Percentiles rank a stretch among this genome's conserved stretches.
phyloP scores from a whole-genome alignment of 345 rosid genomes.

The Camelina laxa region DNA sequence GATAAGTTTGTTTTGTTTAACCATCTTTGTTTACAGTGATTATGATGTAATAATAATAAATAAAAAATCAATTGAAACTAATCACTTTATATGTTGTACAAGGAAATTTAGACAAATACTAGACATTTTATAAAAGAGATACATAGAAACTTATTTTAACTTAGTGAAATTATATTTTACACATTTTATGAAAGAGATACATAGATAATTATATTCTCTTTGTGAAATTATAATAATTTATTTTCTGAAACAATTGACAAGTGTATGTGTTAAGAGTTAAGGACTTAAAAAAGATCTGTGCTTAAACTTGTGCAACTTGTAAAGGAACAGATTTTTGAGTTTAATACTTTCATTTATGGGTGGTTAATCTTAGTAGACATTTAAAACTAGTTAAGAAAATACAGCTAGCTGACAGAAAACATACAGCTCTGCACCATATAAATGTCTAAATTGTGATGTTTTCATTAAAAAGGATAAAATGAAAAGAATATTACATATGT shows the following conservation, averaged over 20 bases:
- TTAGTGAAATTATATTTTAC: conserved; percentile 1
- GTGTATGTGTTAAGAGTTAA: not conserved
- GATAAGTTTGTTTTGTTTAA: not conserved
- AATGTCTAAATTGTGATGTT: conserved; percentile 11
- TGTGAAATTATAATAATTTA: not conserved
- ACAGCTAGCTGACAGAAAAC: conserved; percentile 41
- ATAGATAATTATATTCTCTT: not conserved
- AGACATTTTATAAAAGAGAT: not conserved
- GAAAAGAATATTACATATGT: conserved; percentile 22
- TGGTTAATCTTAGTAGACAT: conserved; percentile 17
- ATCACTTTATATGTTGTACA: too few relatives aligned
- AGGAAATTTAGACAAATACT: not conserved
- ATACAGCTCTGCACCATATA: conserved; percentile 36
- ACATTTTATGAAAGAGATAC: not conserved
- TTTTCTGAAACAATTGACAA: not conserved
- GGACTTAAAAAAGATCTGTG: not conserved
- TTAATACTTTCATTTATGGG: conserved; percentile 29
- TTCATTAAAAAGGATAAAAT: too few relatives aligned
- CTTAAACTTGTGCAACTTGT: conserved; percentile 21
- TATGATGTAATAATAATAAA: not conserved
- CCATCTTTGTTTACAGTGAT: not conserved
- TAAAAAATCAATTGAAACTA: too few relatives aligned
- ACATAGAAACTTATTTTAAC: not conserved
- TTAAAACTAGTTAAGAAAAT: not conserved
- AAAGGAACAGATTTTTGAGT: conserved; percentile 28